Base-by-base conservation (phyloP, 1,139 yeast genomes). In the Blastobotrys apis region DNA sequence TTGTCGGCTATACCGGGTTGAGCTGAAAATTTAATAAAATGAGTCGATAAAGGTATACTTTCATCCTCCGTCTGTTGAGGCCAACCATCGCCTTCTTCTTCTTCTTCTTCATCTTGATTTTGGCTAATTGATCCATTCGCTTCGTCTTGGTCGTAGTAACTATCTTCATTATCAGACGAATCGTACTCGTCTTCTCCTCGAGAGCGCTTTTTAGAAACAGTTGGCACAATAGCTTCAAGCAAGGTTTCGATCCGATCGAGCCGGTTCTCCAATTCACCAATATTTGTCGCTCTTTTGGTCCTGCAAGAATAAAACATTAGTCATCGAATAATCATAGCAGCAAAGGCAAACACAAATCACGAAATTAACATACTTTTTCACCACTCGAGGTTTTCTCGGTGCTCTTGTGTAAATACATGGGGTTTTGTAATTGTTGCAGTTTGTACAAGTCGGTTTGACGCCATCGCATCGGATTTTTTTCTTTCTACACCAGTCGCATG, bases 381-480 rank as follows among this genome's bases (percentile, higher is more conserved):
- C 55, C 20, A 55, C 53, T 37, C 56, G 48, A n/a, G 64, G 60
- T 39, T 58, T 60, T 42, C 60, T 58, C 33, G 60, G 61, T 30
- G 55, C 48, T 29, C 53, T 57, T 4, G 67, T 59, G 44, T 62
- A 63, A 13, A 53, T 50, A 43, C 69, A 65, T 10, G 65, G 56
- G 29, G 49, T 54, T 2, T 66, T 63, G 1, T 73, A 65, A 47
- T 75, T 77, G 3, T 62, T 41, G 58, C 95, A 86, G 51, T 77
- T 71, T 1, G 75, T 63, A 55, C 95, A 85, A 0, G 59, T 50
- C 0, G 95, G 95, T 51, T 79, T 77, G 22, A 45, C 55, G 53
- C 86, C 94, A 56, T 82, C 84, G 58, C 95, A 86, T 57, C 84
- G 83, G 41, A 81, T 76, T 60, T 84, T 84, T 45, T 78, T 67